phyloP scores from a whole-genome alignment of 1,284 basidiomycete species.

The Blastosporella zonata region DNA sequence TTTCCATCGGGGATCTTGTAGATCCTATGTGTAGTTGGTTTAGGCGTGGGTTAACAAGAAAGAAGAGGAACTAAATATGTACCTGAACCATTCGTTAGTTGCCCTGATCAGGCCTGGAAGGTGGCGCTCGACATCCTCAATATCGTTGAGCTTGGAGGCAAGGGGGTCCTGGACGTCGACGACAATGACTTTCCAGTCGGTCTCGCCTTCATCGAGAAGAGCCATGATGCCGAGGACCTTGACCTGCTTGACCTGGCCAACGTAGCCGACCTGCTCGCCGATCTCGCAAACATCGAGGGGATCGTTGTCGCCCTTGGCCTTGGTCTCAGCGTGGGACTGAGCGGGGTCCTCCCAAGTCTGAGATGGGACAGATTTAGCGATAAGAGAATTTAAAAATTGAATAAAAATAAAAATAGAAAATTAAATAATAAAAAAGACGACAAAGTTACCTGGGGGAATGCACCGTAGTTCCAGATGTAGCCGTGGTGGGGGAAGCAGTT shows the following conservation, averaged over 20 bases:
- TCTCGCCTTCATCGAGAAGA: conserved; percentile 96
- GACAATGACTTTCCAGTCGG: conserved; percentile 98
- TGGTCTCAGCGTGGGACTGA: conserved; percentile 91
- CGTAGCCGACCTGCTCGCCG: conserved; percentile 97
- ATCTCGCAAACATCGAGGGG: conserved; percentile 99
- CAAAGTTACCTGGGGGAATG: conserved; percentile 83
- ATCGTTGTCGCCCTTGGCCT: conserved; percentile 99
- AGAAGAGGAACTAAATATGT: conserved; percentile 17
- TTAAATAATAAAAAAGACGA: conserved; percentile 1
- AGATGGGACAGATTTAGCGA: conserved; percentile 14
- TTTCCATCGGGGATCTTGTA: conserved; percentile 99
- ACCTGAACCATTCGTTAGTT: conserved; percentile 97
- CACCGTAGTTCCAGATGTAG: conserved; percentile 98
- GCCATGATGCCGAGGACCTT: conserved; percentile 99
- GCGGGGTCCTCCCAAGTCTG: conserved; percentile 99
- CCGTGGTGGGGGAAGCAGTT: conserved; percentile 99
- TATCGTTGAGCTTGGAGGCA: conserved; percentile 95
- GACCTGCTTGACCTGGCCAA: conserved; percentile 99
- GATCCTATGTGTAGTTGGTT: conserved; percentile 55
- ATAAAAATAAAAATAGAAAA: no score
- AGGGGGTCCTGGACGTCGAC: conserved; percentile 97
- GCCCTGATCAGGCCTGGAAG: conserved; percentile 95
- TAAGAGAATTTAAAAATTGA: no score
- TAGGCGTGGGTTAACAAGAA: conserved; percentile 4
- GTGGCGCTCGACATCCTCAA: conserved; percentile 99